Evolutionary conservation across 805 yeast species (phyloP), one percentile per base, ranked within the genome.

Genomic region (Ogataea sp.): DNA sequence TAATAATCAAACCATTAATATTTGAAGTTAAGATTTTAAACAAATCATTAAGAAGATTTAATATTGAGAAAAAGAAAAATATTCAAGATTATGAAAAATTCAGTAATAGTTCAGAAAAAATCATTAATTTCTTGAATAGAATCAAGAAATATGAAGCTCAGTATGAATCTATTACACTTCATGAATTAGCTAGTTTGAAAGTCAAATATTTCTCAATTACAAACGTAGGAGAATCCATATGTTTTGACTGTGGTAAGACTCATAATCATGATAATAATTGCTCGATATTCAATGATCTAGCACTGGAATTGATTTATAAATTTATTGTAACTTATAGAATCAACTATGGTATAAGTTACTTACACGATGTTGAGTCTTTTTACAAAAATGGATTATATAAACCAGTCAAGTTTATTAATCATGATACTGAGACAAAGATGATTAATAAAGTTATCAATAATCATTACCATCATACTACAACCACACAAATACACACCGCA

Each of bases 1-100:
- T 61, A n/a, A 54, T 46, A 25, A 59, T 73, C 11, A 66, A 68
- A 34, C 69, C 83, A 3, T 53, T 78, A 13, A 64, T 81, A 8
- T 59, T 82, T 32, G 83, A 82, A 51, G 71, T 82, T 23, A 68
- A 73, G 45, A 78, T 84, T 50, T 56, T 65, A n/a, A 73, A 78
- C 51, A 56, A 57, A 24, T 64, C 65, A 15, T 65, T 78, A 24
- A 58, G 79, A 47, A 65, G 72, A 42, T 82, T 56, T 55, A 82
- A 82, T 57, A 77, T 81, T 39, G 78, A 73, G 48, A 73, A 76
- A 38, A 82, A 82, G 55, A 71, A 87, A 1, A 64, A 61, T 39
- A 80, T 79, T 51, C 69, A 67, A 29, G 89, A 82, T 53, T 82
- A 82, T 55, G 59, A 55, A 39, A 70, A 70, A 35, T 64, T 65